These are phyloP conservation scores for Hirschioporus abietinus DNA, from an alignment of 768 basidiomycete species.

Conservation along the genomic window DNA sequence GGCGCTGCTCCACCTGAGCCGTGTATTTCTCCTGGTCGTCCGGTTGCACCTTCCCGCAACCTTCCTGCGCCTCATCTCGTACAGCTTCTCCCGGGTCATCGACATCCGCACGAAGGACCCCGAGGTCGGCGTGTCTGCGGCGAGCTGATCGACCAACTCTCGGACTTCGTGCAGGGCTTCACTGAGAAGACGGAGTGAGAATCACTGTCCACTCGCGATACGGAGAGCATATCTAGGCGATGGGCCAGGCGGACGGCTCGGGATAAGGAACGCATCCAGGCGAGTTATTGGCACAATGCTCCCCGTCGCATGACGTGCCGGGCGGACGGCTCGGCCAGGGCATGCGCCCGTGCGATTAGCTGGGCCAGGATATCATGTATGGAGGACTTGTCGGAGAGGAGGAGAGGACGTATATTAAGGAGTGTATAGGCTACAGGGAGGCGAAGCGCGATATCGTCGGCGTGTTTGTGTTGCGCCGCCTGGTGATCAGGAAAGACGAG, in stretches of 20 bases:
- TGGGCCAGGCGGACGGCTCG: slow-evolving; percentile 66
- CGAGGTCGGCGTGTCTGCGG: slow-evolving; percentile 57
- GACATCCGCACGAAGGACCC: slow-evolving; percentile 37
- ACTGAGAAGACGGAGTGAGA: slow-evolving; percentile 51
- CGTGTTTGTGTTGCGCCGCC: background rate
- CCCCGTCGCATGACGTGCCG: too few species aligned
- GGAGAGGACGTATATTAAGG: slow-evolving; percentile 5
- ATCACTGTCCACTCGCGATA: slow-evolving; percentile 24
- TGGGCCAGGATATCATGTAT: slow-evolving; percentile 53
- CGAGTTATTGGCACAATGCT: too few species aligned
- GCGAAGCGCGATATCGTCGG: background rate
- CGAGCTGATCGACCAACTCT: slow-evolving; percentile 55
- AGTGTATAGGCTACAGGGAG: background rate
- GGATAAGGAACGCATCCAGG: too few species aligned
- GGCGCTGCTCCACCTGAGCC: slow-evolving; percentile 58
- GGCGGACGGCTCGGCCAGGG: too few species aligned
- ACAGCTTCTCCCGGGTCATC: slow-evolving; percentile 51
- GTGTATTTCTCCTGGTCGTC: slow-evolving; percentile 57
- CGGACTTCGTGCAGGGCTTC: slow-evolving; percentile 43
- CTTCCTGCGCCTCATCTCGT: slow-evolving; percentile 47
- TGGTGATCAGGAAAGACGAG: background rate
- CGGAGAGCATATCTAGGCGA: slow-evolving; percentile 44
- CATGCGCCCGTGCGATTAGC: slow-evolving; percentile 63
- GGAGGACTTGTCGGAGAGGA: slow-evolving; percentile 56
- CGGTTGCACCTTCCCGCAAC: slow-evolving; percentile 61